These are phyloP conservation scores for Clonostachys sp. DNA, from an alignment of 2,329 filamentous ascomycete genomes.

Conservation along the genomic window DNA sequence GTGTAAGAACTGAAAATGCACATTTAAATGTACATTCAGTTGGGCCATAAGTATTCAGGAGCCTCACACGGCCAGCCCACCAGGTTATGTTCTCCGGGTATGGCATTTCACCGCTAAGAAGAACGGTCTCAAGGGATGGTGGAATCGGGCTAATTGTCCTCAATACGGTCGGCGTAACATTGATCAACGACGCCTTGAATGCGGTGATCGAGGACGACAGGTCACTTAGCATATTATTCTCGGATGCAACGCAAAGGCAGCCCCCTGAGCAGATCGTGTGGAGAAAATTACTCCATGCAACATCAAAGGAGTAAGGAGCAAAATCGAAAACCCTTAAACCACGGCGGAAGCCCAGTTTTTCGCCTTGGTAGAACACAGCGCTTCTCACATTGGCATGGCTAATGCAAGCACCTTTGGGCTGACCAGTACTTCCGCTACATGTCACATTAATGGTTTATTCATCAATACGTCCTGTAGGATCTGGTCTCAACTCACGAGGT, in stretches of 20 bases:
- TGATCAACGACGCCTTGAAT: slow-evolving; percentile 16
- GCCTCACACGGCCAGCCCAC: neutral
- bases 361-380: slow-evolving; percentile 1
- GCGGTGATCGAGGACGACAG: slow-evolving; percentile 34
- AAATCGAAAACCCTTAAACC: slow-evolving; percentile 10
- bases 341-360: slow-evolving; percentile 1
- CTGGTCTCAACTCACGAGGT: slow-evolving; percentile 1
- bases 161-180: slow-evolving; percentile 36
- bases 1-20: neutral
- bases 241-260: slow-evolving; percentile 46
- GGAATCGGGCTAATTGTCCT: too few relatives aligned
- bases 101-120: too few relatives aligned
- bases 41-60: slow-evolving; percentile 1
- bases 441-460: too few relatives aligned
- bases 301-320: slow-evolving; percentile 12
- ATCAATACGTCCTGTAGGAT: too few relatives aligned
- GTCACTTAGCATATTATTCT: slow-evolving; percentile 42
- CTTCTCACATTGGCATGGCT: slow-evolving; percentile 5
- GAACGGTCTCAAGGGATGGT: too few relatives aligned
- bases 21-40: neutral
- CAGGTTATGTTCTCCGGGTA: slow-evolving; percentile 3
- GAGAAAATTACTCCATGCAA: slow-evolving; percentile 6
- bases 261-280: slow-evolving; percentile 23
- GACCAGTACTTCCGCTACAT: slow-evolving; percentile 10
- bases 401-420: slow-evolving; percentile 12